Base-by-base conservation (phyloP, 75 land plant genomes). In the Selaginella moellendorffii region DNA sequence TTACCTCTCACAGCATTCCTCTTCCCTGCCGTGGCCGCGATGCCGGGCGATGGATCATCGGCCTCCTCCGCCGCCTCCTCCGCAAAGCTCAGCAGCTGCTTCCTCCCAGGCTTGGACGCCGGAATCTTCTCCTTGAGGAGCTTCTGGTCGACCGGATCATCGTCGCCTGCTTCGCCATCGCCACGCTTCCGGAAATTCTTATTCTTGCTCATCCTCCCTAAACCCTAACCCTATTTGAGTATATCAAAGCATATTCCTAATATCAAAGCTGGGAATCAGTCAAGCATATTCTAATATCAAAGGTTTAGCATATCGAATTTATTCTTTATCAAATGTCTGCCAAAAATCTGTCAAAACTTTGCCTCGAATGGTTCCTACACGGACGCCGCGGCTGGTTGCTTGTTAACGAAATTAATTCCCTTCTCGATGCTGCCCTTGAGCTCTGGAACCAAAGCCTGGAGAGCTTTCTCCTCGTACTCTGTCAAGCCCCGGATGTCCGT, bases 131-230 rank as follows among this genome's bases (percentile, higher is more conserved):
- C 54, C 28, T 28, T 28, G 20, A 54, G 63, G 9, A 63, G 31
- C 23, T 68, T 53, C 9, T 46, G 65, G 19, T 12, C 31, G 0
- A 63, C 81, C 12, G 65, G 79, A 5, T 53, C 83, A 21, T 72
- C 74, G 21, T 70, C 83, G n/a, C 63, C 80, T 12, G 66, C 80
- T 5, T 53, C 83, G 24, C 70, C 74, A 24, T 70, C 83, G n/a
- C 70, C 81, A 2, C 97, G 82, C 51, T 87, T 85, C 28, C 97
- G 83, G 81, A 83, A 88, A 72, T 92, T 92, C 72, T 76, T 83
- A 36, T 70, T 31, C 64, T 80, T 76, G 75, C 54, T 74, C 72
- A 76, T 78, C 72, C 65, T 77, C 14, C 31, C 2, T 21, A 65
- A 8, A 21, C 67, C 64, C 46, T 36, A 36, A 36, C 46, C 46